These are phyloP conservation scores for Ascochyta koolunga DNA, from an alignment of 2,329 filamentous ascomycete species.

Conservation along the genomic window DNA sequence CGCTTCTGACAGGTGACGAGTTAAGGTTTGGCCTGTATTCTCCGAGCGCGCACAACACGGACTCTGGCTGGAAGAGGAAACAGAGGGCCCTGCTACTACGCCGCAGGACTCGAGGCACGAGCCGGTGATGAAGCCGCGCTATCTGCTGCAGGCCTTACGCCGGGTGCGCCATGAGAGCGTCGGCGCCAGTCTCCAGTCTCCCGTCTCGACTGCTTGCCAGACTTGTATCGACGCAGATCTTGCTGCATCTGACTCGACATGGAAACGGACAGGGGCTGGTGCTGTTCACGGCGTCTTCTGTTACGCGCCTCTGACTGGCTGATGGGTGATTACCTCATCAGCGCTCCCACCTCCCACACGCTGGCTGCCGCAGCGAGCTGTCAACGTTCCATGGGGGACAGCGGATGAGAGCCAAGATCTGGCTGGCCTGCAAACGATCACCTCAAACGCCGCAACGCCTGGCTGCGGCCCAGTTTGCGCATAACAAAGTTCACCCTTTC, in stretches of 20 bases:
- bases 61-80: slow-evolving; percentile 36
- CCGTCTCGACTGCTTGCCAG: slow-evolving; percentile 18
- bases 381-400: slow-evolving; percentile 37
- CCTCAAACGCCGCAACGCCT: slow-evolving; percentile 23
- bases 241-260: slow-evolving; percentile 42
- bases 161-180: slow-evolving; percentile 18
- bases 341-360: slow-evolving; percentile 30
- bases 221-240: slow-evolving; percentile 36
- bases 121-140: slow-evolving; percentile 41
- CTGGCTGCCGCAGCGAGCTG: slow-evolving; percentile 38
- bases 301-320: slow-evolving; percentile 22
- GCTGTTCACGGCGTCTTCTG: slow-evolving; percentile 35
- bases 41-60: slow-evolving; percentile 42
- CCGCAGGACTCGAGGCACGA: slow-evolving; percentile 45
- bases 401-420: slow-evolving; percentile 26
- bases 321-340: slow-evolving; percentile 32
- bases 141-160: slow-evolving; percentile 36
- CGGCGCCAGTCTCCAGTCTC: slow-evolving; percentile 31
- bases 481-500: slow-evolving; percentile 15
- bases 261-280: slow-evolving; percentile 35
- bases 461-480: slow-evolving; percentile 9
- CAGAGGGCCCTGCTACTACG: slow-evolving; percentile 35
- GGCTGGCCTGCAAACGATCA: slow-evolving; percentile 29
- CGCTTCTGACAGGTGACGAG: slow-evolving; percentile 45
- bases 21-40: slow-evolving; percentile 48